These are phyloP conservation scores for Plasmodium reichenowi DNA, from an alignment of 169 alveolate species.

Conservation along the genomic window DNA sequence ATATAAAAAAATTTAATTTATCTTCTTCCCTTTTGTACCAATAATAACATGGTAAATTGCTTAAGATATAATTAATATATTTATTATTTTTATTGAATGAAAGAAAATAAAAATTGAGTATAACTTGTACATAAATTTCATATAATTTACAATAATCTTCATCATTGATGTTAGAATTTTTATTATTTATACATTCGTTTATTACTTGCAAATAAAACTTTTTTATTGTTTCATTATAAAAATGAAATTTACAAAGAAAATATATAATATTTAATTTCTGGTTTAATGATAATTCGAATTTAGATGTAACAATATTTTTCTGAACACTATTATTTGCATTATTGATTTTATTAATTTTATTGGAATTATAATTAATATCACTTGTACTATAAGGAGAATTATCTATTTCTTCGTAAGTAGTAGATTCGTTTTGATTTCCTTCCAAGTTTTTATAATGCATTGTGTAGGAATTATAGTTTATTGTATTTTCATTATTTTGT, in stretches of 20 bases:
- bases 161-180: conserved; percentile 14
- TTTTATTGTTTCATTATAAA: conserved; percentile 55
- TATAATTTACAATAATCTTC: conserved; percentile 75
- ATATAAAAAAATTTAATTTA: conserved; percentile 52
- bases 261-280: conserved; percentile 59
- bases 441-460: neutral
- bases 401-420: neutral
- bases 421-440: neutral
- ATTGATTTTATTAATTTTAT: neutral
- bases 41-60: conserved; percentile 71
- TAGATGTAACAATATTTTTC: conserved; percentile 11
- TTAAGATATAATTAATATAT: conserved; percentile 67
- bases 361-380: neutral
- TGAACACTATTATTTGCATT: conserved; percentile 4
- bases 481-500: neutral
- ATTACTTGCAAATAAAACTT: conserved; percentile 47
- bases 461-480: neutral
- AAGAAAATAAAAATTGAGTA: conserved; percentile 73
- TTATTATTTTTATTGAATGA: conserved; percentile 76
- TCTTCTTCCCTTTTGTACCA: conserved; percentile 78
- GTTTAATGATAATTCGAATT: conserved; percentile 15
- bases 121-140: conserved; percentile 71
- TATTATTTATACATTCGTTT: conserved; percentile 30
- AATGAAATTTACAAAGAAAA: conserved; percentile 64
- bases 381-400: neutral